phyloP scores from a whole-genome alignment of 1,284 basidiomycete genomes.

The Lignosus rhinocerotis region DNA sequence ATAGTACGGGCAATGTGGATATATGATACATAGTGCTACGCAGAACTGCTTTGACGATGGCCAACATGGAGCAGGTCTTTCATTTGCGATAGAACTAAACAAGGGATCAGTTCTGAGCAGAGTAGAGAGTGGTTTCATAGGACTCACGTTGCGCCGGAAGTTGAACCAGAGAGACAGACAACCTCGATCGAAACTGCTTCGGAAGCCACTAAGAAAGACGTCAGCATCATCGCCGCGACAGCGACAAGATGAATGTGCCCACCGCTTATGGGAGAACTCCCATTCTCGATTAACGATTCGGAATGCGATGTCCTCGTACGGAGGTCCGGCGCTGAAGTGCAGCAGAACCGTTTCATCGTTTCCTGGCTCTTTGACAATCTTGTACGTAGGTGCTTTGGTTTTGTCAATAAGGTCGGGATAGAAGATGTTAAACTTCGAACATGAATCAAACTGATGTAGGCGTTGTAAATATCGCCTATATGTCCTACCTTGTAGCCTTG shows the following conservation, averaged over 20 bases:
- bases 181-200: constrained; percentile 85
- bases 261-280: constrained; percentile 98
- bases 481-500: constrained; percentile 90
- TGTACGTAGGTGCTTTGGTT: constrained; percentile 93
- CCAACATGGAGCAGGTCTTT: constrained; percentile 1
- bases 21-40: not conserved
- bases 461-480: no score
- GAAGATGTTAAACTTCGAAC: constrained; percentile 82
- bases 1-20: not conserved
- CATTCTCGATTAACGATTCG: constrained; percentile 96
- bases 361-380: constrained; percentile 87
- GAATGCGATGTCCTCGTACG: constrained; percentile 99
- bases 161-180: constrained; percentile 87
- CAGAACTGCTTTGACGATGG: not conserved
- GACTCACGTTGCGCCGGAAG: constrained; percentile 81
- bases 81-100: constrained; percentile 73
- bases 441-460: not conserved
- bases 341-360: constrained; percentile 95
- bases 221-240: constrained; percentile 6
- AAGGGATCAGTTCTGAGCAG: constrained; percentile 20
- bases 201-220: constrained; percentile 62
- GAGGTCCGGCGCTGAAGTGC: constrained; percentile 95
- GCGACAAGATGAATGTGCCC: constrained; percentile 23
- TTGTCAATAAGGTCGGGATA: constrained; percentile 98
- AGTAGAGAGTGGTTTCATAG: not conserved